Base-by-base conservation (phyloP, 176 grass and related monocot species). In the Tillandsia leiboldiana region DNA sequence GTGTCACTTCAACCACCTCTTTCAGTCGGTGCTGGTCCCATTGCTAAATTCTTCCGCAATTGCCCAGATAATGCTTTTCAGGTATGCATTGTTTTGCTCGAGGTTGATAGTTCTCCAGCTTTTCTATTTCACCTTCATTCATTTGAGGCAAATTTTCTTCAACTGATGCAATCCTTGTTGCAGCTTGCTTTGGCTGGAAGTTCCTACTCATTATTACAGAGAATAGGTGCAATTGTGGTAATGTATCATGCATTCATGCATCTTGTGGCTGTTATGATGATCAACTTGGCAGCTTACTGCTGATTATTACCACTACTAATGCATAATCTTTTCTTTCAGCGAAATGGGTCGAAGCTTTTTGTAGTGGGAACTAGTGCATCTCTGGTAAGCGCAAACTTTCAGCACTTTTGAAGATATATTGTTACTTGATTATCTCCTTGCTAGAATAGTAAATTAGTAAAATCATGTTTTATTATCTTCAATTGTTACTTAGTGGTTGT, bases 41-140 rank as follows among this genome's bases (percentile, higher is more conserved):
- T 97, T 70, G 53, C 89, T 26, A 90, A 72, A 9, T 92, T 97
- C 73, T 87, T 97, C 69, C 74, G 85, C 50, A 86, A 69, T 51
- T 97, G 94, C 65, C 94, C 94, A 49, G 89, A 92, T 57, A 97
- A 97, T 82, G 81, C 94, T 80, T 97, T 97, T 63, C 94, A 97
- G 42, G 94, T 92, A 63, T 68, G 15, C 12, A 47, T 28, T 74
- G 26, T 18, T 33, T 48, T 72, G 10, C 11, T 52, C 48, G 23
- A 23, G 47, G 18, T 11, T 9, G 14, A 59, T 3, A 15, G 48
- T 50, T 63, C 17, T 48, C 33, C 4, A 47, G 5, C 42, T 10
- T 22, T 26, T 2, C 59, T 62, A 13, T 20, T 63, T 33, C 29
- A 22, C 33, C 15, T 50, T 10, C 13, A 7, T 24, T 8, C 22